A percentile compares a stretch with the other conserved stretches of the same genome.
phyloP scores from a whole-genome alignment of 169 alveolate genomes.

The Cryptosporidium andersoni region DNA sequence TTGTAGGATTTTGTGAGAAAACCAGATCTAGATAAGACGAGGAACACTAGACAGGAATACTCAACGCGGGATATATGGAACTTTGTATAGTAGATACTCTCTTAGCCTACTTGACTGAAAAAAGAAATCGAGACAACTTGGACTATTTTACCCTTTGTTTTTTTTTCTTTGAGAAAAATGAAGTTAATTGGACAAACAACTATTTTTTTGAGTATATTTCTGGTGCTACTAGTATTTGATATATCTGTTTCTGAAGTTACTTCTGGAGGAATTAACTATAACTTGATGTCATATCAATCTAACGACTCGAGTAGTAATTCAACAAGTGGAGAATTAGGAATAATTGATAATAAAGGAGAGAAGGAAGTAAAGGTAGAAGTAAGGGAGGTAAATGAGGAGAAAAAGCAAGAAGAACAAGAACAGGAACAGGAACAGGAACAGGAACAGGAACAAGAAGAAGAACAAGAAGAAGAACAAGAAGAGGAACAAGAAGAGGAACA shows the following conservation, averaged over 20 bases:
- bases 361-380: neutral
- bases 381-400: neutral
- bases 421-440: neutral
- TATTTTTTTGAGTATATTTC: too few relatives aligned
- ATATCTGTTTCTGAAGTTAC: neutral
- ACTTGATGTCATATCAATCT: neutral
- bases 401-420: neutral
- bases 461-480: neutral
- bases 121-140: neutral
- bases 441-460: neutral
- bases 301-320: neutral
- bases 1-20: too few relatives aligned
- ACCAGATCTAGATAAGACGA: too few relatives aligned
- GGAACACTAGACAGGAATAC: too few relatives aligned
- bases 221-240: neutral
- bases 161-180: constrained; percentile 9
- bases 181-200: neutral
- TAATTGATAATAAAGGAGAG: neutral
- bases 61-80: too few relatives aligned
- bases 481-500: neutral
- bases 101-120: too few relatives aligned
- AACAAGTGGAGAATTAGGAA: neutral
- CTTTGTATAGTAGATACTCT: too few relatives aligned
- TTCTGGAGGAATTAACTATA: neutral
- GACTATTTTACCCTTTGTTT: neutral